Percentiles rank a stretch among this genome's conserved stretches.
These are phyloP conservation scores for Evernia prunastri DNA, from an alignment of 495 filamentous ascomycete genomes.

Conservation along the genomic window DNA sequence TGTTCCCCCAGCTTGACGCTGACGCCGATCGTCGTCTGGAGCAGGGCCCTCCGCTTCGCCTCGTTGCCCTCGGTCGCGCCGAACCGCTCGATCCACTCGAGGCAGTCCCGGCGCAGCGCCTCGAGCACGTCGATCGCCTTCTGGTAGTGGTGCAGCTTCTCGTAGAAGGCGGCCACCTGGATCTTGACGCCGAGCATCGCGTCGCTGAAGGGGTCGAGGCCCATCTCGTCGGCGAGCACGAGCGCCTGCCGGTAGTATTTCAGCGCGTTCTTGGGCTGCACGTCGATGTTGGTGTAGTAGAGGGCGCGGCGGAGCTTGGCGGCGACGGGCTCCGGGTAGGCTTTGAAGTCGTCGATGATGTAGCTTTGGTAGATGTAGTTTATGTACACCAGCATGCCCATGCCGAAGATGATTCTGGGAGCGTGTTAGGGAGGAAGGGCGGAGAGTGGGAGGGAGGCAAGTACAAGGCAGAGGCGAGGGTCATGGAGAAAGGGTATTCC, in stretches of 20 bases:
- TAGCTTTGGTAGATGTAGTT: constrained; percentile 62
- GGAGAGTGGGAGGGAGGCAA: neutral
- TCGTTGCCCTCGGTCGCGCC: constrained; percentile 35
- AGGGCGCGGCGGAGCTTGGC: constrained; percentile 75
- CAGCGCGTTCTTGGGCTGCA: constrained; percentile 65
- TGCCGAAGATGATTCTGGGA: constrained; percentile 45
- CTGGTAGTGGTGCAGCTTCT: constrained; percentile 59
- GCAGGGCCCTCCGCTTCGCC: constrained; percentile 56
- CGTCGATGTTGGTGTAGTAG: constrained; percentile 71
- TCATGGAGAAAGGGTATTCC: constrained; percentile 29
- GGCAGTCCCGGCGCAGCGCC: constrained; percentile 52
- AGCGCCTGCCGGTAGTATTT: constrained; percentile 77
- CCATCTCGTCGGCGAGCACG: constrained; percentile 56
- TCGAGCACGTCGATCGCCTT: constrained; percentile 71
- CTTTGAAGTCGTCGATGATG: constrained; percentile 57
- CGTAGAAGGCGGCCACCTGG: constrained; percentile 67
- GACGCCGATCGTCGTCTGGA: constrained; percentile 66
- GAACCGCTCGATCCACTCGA: constrained; percentile 54
- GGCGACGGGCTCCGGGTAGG: constrained; percentile 74
- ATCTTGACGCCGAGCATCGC: constrained; percentile 87
- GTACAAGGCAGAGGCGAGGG: constrained; percentile 28
- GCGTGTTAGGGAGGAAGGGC: neutral
- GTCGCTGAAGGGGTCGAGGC: constrained; percentile 80
- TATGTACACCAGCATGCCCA: constrained; percentile 46
- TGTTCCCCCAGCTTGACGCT: constrained; percentile 76